Evolutionary conservation across 202 grass and related monocot species (phyloP).

Genomic region (Cymbopogon flexuosus): DNA sequence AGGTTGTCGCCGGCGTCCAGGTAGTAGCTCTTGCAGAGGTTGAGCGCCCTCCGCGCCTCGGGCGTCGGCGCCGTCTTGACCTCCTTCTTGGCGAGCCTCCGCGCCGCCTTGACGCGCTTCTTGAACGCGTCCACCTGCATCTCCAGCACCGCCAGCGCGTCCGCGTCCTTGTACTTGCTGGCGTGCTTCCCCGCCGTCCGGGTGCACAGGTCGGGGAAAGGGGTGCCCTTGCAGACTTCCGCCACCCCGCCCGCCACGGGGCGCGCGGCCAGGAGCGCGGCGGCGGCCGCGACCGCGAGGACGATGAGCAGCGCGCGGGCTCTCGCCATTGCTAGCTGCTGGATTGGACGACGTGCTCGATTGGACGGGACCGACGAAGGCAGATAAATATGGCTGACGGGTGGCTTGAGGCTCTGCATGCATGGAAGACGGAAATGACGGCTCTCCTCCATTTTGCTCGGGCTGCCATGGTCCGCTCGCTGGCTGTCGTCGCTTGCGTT

Average conservation of each 20-base stretch:
- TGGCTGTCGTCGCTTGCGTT: neutral
- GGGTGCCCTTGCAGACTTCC: conserved; percentile 28
- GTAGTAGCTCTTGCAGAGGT: conserved; percentile 24
- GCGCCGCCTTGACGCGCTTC: conserved; percentile 2
- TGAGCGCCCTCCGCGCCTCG: neutral
- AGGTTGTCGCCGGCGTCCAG: conserved; percentile 31
- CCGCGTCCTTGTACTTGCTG: neutral
- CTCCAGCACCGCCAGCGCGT: conserved; percentile 21
- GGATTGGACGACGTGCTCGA: neutral
- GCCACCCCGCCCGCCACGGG: neutral
- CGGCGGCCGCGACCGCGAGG: neutral
- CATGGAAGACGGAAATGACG: conserved; percentile 21
- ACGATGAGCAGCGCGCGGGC: neutral
- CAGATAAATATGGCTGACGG: conserved; percentile 4
- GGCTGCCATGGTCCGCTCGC: neutral
- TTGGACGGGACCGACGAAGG: neutral
- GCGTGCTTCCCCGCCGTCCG: neutral
- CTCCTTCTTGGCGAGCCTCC: neutral
- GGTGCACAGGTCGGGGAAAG: conserved; percentile 31
- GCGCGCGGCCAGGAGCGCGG: neutral
- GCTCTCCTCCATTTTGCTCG: neutral
- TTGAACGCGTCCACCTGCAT: conserved; percentile 40
- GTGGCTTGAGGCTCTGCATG: neutral
- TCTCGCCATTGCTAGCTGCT: conserved; percentile 27
- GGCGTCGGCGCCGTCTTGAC: neutral